Base-by-base conservation (phyloP, 768 basidiomycete genomes). In the Porphyrellus cyaneotinctus region DNA sequence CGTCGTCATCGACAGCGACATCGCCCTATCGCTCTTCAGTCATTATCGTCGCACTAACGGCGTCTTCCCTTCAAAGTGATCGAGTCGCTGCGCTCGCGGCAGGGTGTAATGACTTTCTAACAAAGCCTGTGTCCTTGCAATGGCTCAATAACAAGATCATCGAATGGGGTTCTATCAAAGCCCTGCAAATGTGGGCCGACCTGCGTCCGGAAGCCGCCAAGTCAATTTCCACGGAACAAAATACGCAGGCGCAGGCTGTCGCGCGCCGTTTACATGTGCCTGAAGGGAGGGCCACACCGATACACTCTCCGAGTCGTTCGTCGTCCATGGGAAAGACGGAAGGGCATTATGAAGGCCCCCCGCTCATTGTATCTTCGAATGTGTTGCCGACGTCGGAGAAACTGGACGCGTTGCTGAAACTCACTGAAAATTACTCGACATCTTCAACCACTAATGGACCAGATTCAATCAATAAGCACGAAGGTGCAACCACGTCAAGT, bases 131-230 rank as follows among this genome's bases (percentile, higher is more conserved):
- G 28, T 92, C 91, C 8, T 75, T 97, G 26, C 78, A 87, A 41
- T 99, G 97, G 97, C 75, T 99, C 47, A 93, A 97, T 67, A 91
- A 86, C 75, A 99, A 99, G 76, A 95, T 98, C 66, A 91, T 95
- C 55, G 97, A 99, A 69, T 99, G 97, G 97, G 97, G 97, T 0
- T 95, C 92, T 4, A 98, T 99, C 73, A 93, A 93, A 67, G 90
- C 89, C 6, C 65, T 93, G 51, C 89, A 92, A 65, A 92, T 91
- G 88, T 93, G 89, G 86, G 91, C 90, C 12, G 90, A 91, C 64
- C 72, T 86, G 52, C 76, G 85, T 38, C 85, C 88, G 2, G 82
- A 87, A 47, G 74, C 70, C 23, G 78, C 74, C 22, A 75, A 72
- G 59, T 72, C 70, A n/a, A 71, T 79, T 30, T 72, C 75, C 17